Conservation (phyloP, 495 filamentous ascomycete species). For the Lasiosphaeriaceae sp. region DNA sequence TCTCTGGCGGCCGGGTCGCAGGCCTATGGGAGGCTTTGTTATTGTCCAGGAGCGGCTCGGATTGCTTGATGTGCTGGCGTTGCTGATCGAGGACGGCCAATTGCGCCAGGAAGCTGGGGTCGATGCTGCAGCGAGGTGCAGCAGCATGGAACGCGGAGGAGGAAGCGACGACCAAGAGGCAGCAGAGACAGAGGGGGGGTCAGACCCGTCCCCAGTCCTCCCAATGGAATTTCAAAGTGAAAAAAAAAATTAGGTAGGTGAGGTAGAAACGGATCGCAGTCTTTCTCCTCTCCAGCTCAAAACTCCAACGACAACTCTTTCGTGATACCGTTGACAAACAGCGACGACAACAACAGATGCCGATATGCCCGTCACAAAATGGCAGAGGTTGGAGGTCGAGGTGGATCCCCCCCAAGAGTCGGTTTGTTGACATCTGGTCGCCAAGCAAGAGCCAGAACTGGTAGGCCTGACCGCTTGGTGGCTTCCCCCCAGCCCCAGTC, state of each 20-base stretch:
- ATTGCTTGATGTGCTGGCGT: conserved; percentile 37
- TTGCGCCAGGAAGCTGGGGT: conserved; percentile 29
- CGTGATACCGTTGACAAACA: no score
- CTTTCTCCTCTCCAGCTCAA: no score
- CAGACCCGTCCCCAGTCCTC: no score
- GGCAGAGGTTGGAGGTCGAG: background rate
- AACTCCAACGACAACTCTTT: no score
- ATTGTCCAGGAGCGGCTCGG: conserved; percentile 34
- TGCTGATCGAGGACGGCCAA: conserved; percentile 32
- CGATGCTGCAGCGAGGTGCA: conserved; percentile 33
- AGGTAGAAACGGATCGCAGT: no score
- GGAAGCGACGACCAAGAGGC: no score
- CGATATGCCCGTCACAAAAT: background rate
- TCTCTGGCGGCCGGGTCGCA: conserved; percentile 14
- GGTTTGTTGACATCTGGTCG: conserved; percentile 17
- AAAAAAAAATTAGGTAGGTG: no score
- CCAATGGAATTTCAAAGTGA: no score
- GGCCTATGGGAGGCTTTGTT: conserved; percentile 39
- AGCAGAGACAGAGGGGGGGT: background rate
- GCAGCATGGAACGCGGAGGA: conserved; percentile 18
- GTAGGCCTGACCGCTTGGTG: background rate
- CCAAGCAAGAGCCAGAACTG: conserved; percentile 7
- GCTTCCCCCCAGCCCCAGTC: background rate
- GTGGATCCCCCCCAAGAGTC: no score
- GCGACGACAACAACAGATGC: background rate